Base-by-base conservation (phyloP, 345 rosid species). In the Citrus trifoliata region DNA sequence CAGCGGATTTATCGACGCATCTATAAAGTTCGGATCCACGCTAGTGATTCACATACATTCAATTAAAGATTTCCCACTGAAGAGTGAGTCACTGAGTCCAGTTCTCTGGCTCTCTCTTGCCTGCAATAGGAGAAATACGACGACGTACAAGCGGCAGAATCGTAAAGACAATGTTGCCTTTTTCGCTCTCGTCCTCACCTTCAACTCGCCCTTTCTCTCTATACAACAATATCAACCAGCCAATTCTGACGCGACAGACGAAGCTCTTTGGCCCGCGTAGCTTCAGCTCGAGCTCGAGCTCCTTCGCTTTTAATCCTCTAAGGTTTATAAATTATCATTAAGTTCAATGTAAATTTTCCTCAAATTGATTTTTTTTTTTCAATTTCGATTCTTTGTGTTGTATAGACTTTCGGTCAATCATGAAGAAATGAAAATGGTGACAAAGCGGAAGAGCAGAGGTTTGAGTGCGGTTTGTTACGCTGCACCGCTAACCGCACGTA, bases 401-500 rank as follows among this genome's bases (percentile, higher is more conserved):
- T 37, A 93, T 40, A 95, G 96, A 66, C 71, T 85, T 77, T 82
- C 88, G 75, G 56, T 80, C 27, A 76, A 83, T 33, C 62, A 65
- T 53, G 79, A 81, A 74, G 67, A 85, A 77, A 68, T 37, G 56
- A 46, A 59, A 81, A 67, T 61, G 75, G 58, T 66, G 46, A 85
- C 60, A 80, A 81, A 71, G 85, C 87, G 72, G 84, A 74, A 70
- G 69, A 80, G 87, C 46, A 88, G 92, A 83, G 87, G 90, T 77
- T 84, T 78, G 4, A 77, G 90, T 73, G 88, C 86, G 61, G 92
- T 93, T 61, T 93, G 97, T 74, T 87, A 78, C 65, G 90, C 96
- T 53, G 85, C 87, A 62, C 89, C 92, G 42, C 60, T 93, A 63
- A 71, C 88, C 32, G 71, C 79, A 28, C 83, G 64, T 38, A 92